Evolutionary conservation across 768 basidiomycete species (phyloP).

Genomic region (Agaricus bisporus): DNA sequence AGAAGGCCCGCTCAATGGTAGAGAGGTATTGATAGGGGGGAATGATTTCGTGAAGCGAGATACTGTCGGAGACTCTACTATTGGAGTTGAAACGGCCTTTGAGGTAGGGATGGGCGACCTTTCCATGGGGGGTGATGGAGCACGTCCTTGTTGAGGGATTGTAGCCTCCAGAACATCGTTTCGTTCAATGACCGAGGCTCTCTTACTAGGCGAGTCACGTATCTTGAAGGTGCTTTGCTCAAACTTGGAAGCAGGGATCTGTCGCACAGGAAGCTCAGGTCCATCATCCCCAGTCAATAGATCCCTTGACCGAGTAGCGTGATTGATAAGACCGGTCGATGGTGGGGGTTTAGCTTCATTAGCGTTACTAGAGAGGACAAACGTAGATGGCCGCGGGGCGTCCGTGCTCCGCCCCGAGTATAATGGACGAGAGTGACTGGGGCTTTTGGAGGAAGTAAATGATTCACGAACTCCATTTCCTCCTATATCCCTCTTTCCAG

Average conservation of each 20-base stretch:
- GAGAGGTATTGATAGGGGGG: conserved; percentile 24
- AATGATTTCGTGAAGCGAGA: conserved; percentile 31
- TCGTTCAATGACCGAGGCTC: conserved; percentile 59
- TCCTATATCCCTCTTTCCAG: neutral
- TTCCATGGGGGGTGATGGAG: conserved; percentile 16
- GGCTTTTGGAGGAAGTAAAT: neutral
- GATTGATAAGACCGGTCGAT: conserved; percentile 7
- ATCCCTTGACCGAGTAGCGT: conserved; percentile 37
- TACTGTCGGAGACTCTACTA: conserved; percentile 29
- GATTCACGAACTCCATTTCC: neutral
- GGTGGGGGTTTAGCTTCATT: neutral
- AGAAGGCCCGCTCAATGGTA: conserved; percentile 12
- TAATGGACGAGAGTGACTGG: neutral
- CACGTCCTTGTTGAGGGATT: conserved; percentile 31
- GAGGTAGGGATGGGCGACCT: conserved; percentile 10
- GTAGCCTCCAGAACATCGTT: conserved; percentile 32
- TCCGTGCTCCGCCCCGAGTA: neutral
- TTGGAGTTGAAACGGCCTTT: conserved; percentile 15
- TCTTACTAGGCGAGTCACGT: conserved; percentile 68
- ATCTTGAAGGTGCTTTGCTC: conserved; percentile 39
- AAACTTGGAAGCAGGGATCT: conserved; percentile 14
- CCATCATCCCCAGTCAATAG: conserved; percentile 74
- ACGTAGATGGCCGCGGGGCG: neutral
- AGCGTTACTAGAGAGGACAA: neutral
- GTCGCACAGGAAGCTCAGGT: conserved; percentile 14